Evolutionary conservation across 148 eudicot genomes (phyloP).

Genomic region (Chenopodium quinoa): DNA sequence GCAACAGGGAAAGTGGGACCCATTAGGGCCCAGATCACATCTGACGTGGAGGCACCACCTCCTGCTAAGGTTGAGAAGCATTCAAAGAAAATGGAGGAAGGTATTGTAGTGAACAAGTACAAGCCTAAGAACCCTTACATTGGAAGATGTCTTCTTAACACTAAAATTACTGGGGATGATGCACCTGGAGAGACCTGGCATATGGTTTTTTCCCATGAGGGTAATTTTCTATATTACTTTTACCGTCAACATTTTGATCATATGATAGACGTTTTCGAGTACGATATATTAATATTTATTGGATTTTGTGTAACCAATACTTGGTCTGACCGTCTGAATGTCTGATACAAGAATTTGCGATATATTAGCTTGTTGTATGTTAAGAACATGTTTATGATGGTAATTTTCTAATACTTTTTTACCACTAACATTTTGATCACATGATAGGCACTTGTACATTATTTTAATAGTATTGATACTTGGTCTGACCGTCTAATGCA

Average conservation of each 20-base stretch:
- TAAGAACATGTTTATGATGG: no score
- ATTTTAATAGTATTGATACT: no score
- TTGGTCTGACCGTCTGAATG: no score
- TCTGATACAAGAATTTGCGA: neutral
- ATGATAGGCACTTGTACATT: no score
- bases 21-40: constrained; percentile 76
- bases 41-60: constrained; percentile 50
- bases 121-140: constrained; percentile 87
- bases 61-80: constrained; percentile 72
- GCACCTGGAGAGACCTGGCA: constrained; percentile 99
- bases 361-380: no score
- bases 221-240: constrained; percentile 28
- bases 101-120: constrained; percentile 75
- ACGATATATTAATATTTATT: no score
- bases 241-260: no score
- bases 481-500: no score
- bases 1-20: constrained; percentile 41
- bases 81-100: constrained; percentile 90
- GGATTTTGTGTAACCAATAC: no score
- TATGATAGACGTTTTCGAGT: neutral
- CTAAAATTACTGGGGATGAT: constrained; percentile 94
- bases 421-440: no score
- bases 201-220: constrained; percentile 93
- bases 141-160: constrained; percentile 82
- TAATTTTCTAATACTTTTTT: no score